phyloP scores from a whole-genome alignment of 2,329 filamentous ascomycete genomes.

The Xenosphaeropsis pyriputrescens region DNA sequence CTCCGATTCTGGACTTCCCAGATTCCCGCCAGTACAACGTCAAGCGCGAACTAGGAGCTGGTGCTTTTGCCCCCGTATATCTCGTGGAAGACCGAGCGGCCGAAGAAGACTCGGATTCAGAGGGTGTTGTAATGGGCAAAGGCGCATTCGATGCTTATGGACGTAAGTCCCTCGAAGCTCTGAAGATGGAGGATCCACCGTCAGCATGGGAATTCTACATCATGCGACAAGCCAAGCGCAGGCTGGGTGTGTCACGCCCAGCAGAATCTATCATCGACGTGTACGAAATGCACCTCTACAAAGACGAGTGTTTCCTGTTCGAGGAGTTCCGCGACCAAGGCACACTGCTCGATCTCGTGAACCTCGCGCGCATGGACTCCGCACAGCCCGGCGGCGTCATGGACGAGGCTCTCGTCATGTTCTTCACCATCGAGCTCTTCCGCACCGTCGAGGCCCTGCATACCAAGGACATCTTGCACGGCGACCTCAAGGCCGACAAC shows the following conservation, averaged over 20 bases:
- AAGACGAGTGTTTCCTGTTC: conserved; percentile 78
- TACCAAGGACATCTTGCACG: conserved; percentile 65
- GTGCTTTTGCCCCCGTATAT: conserved; percentile 92
- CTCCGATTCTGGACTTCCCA: conserved; percentile 54
- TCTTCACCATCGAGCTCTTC: conserved; percentile 83
- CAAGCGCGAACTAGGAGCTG: conserved; percentile 76
- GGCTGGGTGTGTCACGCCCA: conserved; percentile 61
- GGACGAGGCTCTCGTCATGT: conserved; percentile 89
- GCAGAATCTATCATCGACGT: conserved; percentile 67
- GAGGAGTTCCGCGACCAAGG: conserved; percentile 82
- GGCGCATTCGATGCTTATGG: conserved; percentile 39
- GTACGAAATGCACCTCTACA: conserved; percentile 84
- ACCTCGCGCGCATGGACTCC: conserved; percentile 60
- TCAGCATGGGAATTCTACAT: conserved; percentile 95
- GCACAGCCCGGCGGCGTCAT: conserved; percentile 48
- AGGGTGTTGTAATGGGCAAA: conserved; percentile 43
- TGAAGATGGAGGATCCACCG: conserved; percentile 89
- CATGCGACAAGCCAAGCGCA: conserved; percentile 66
- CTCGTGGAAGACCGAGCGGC: conserved; percentile 61
- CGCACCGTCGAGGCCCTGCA: conserved; percentile 84
- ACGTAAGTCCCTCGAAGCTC: conserved; percentile 53
- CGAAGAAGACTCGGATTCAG: conserved; percentile 29
- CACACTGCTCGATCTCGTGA: conserved; percentile 88
- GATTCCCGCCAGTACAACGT: conserved; percentile 59
- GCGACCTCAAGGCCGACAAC: conserved; percentile 92